Evolutionary conservation across 257 asterid species (phyloP).

Genomic region (Primulina tabacum): DNA sequence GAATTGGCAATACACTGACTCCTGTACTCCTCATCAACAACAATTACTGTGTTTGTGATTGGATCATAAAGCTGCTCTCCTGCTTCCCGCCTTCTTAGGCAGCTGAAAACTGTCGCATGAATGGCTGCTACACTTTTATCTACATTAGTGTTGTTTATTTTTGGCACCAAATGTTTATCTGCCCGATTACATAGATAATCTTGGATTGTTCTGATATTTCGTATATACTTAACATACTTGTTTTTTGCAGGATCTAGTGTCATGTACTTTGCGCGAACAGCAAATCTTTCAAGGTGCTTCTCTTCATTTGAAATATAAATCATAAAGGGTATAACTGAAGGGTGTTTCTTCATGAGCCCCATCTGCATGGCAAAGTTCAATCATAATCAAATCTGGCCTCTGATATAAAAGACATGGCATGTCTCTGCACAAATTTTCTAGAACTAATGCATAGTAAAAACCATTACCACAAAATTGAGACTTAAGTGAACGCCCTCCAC

Average conservation of each 20-base stretch:
- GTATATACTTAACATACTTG: constrained; percentile 88
- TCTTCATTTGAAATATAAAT: constrained; percentile 87
- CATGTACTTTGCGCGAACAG: constrained; percentile 99
- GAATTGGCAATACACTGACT: constrained; percentile 91
- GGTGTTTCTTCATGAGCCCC: constrained; percentile 99
- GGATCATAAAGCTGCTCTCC: constrained; percentile 86
- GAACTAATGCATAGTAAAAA: constrained; percentile 9
- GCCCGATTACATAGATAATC: constrained; percentile 97
- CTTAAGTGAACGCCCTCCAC: constrained; percentile 99
- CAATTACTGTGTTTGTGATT: constrained; percentile 62
- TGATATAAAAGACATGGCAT: neutral
- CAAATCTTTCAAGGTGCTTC: constrained; percentile 94
- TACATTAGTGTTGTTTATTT: constrained; percentile 91
- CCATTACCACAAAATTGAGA: constrained; percentile 94
- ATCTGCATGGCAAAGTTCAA: constrained; percentile 55
- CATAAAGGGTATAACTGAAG: constrained; percentile 97
- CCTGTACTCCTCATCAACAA: constrained; percentile 86
- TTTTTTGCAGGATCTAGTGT: constrained; percentile 94
- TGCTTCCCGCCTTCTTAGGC: constrained; percentile 77
- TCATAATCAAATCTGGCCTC: constrained; percentile 12
- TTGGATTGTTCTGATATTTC: constrained; percentile 92
- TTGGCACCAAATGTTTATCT: constrained; percentile 94
- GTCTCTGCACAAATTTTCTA: neutral
- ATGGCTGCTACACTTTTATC: constrained; percentile 95
- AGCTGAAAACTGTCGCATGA: constrained; percentile 95